Evolutionary conservation across 371 early-diverging fungal genomes (phyloP), one percentile per base, ranked within the genome.

Genomic region (Fennellomyces sp.): DNA sequence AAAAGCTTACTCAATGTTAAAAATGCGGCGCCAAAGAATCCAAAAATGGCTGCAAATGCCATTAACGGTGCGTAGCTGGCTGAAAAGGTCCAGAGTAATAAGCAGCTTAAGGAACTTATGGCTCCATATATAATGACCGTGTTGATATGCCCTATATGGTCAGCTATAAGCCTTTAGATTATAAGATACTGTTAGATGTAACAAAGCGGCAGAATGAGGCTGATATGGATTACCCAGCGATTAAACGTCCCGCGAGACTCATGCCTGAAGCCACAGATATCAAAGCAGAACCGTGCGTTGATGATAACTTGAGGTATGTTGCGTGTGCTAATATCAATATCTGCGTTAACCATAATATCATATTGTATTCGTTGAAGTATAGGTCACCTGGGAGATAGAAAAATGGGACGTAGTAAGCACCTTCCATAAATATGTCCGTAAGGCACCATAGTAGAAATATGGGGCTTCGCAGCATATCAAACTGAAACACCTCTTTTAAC

Each of bases 321-420:
- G 64, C 69, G 47, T 69, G 58, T 0, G 69, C 69, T 63, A 45
- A 15, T 17, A 4, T 28, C 12, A 8, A 21, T 45, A 36, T 10
- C 8, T 26, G 21, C 7, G 11, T 42, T 56, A 19, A n/a, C 35
- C 33, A 2, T 17, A 19, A 29, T 29, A 29, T 13, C 36, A 21
- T 38, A 13, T 11, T 21, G 11, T 3, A 12, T 30, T 27, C 39
- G 23, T 38, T 21, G 11, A 13, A 12, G 4, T 7, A 23, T 48
- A 11, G 12, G 47, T 29, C 53, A 64, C 64, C 57, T 42, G 84
- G 79, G 23, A 85, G 36, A 38, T 53, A 75, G 59, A 80, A 81
- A 63, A 76, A 77, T 3, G 85, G 85, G 0, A 80, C 67, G 38
- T 80, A 80, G 49, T 82, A 83, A n/a, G 45, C 42, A 5, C 70